Evolutionary conservation across 2,329 filamentous ascomycete species (phyloP), one percentile per base, ranked within the genome.

Genomic region (Scorias spongiosa): DNA sequence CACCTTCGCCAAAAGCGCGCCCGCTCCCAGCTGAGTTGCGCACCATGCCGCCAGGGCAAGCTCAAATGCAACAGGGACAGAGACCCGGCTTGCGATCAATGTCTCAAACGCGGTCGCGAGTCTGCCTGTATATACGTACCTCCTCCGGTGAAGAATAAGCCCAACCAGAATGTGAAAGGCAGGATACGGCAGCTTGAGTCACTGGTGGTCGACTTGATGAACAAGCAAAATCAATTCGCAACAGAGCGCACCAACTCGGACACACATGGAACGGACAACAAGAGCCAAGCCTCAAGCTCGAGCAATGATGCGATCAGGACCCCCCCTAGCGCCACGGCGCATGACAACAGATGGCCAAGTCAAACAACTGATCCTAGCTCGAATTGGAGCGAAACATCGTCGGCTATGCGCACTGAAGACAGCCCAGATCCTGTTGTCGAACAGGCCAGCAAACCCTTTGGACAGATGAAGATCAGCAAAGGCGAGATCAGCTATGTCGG

Each of bases 401-500:
- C 32, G 11, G 15, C 32, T 12, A 12, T 15, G 1, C 32, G 28
- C 9, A 18, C 11, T 10, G 37, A 36, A 10, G 18, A 34, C 11
- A 30, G 42, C 29, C 39, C 38, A 2, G 45, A 47, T 10, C 12
- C 20, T 20, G 20, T 40, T 32, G 12, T 43, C 41, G 36, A 48
- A n/a, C 38, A 46, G 34, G 76, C 76, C 1, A 79, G 80, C 4
- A 79, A 78, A 45, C 85, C 82, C 1, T 73, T 91, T 48, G 85
- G 85, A n/a, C 71, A 87, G 39, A 73, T 93, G 57, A 88, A 87
- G 57, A 80, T 93, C 49, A 83, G 88, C 54, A 63, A 71, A 41
- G 69, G 73, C 44, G 86, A 86, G 61, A 81, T 81, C 18, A 76
- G 84, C 65, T 93, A 91, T 58, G 69, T 89, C 48, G 86, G 84